Base-by-base conservation (phyloP, 768 basidiomycete genomes). In the Termitomyces sp. region DNA sequence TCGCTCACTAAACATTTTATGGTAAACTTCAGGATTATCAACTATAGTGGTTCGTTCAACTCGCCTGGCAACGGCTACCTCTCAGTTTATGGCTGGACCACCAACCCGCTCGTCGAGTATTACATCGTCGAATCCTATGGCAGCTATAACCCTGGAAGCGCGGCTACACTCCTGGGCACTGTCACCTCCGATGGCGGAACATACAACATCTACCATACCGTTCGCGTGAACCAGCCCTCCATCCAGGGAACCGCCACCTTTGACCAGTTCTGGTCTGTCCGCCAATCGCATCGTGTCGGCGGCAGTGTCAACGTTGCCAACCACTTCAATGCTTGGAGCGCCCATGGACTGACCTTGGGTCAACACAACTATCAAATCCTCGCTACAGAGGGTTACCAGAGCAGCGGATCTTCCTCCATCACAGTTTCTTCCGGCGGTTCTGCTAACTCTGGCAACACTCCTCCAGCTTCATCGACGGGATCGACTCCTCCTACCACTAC, bases 31-130 rank as follows among this genome's bases (percentile, higher is more conserved):
- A 78, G 76, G 57, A 58, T 66, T 3, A 75, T 79, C 59, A 66
- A 44, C 45, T 77, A 73, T 69, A 72, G 58, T 52, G 76, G 68
- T 47, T 72, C 63, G 30, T 75, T 68, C 66, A 61, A 63, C 24
- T 73, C 74, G 24, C 69, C 70, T 59, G 76, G 76, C 9, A 79
- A 76, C 66, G 64, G 65, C 57, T 77, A 76, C 66, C 70, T 79
- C 30, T 71, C 77, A 48, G 69, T 80, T 55, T 78, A 77, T 59
- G 78, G 78, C 49, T 79, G 78, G 78, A 76, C 75, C 5, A 68
- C 67, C n/a, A 72, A 65, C 66, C 74, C 76, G 1, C 75, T 78
- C 62, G 66, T 79, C 63, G 77, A 80, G 59, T 80, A 78, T 71
- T 78, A 78, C 70, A 72, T 80, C 61, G 62, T 71, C 54, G 79